phyloP scores from a whole-genome alignment of 805 yeast genomes.

The Nakazawaea wyomingensis region DNA sequence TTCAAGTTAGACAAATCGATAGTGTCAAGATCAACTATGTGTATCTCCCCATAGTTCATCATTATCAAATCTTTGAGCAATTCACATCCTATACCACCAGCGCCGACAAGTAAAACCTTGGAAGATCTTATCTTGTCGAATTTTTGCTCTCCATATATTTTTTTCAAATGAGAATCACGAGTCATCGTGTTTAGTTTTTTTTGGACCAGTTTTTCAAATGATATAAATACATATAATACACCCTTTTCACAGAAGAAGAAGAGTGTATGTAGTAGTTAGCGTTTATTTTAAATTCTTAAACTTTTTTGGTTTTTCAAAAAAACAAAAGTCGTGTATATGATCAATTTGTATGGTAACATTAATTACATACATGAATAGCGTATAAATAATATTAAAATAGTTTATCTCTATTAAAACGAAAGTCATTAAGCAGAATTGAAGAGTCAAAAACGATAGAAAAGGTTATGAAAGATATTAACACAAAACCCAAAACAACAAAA shows the following conservation, averaged over 20 bases:
- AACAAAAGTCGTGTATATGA: background rate
- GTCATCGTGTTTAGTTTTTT: slow-evolving; percentile 8
- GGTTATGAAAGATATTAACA: background rate
- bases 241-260: no score
- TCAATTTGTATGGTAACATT: no score
- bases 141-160: slow-evolving; percentile 37
- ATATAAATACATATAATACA: no score
- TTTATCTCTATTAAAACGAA: background rate
- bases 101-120: slow-evolving; percentile 81
- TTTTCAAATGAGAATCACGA: slow-evolving; percentile 36
- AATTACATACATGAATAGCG: background rate
- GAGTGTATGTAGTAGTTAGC: no score
- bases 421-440: slow-evolving; percentile 1
- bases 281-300: no score
- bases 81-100: slow-evolving; percentile 97
- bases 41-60: slow-evolving; percentile 81
- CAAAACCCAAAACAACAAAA: background rate
- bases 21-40: slow-evolving; percentile 92
- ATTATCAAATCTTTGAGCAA: slow-evolving; percentile 73
- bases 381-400: background rate
- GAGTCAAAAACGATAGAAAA: background rate
- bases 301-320: background rate
- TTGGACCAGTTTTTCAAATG: no score
- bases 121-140: slow-evolving; percentile 29
- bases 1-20: slow-evolving; percentile 89